These are phyloP conservation scores for Pseudonitzschia delicatissima DNA, from an alignment of 108 stramenopile species.

Conservation along the genomic window DNA sequence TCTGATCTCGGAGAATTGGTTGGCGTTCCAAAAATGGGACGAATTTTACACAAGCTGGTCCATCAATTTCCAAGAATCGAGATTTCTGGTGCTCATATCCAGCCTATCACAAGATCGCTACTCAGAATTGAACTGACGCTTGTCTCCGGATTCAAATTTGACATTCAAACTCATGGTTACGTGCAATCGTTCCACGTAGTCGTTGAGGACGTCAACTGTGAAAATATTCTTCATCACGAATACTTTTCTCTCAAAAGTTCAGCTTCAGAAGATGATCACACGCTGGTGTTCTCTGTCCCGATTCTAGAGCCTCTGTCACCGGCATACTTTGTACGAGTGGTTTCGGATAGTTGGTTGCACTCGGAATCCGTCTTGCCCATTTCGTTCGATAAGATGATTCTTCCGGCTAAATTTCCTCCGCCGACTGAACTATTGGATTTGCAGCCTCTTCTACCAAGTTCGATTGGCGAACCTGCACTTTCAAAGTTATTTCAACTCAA, in stretches of 20 bases:
- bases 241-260: constrained; percentile 78
- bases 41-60: constrained; percentile 93
- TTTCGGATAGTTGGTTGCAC: constrained; percentile 97
- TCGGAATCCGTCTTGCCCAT: constrained; percentile 88
- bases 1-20: constrained; percentile 98
- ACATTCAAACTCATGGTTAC: constrained; percentile 90
- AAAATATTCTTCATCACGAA: constrained; percentile 95
- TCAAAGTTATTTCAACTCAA: constrained; percentile 62
- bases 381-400: constrained; percentile 93
- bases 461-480: constrained; percentile 77
- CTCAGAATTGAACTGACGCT: constrained; percentile 91
- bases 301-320: constrained; percentile 95
- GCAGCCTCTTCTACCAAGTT: constrained; percentile 88
- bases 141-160: constrained; percentile 92
- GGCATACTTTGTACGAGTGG: constrained; percentile 94
- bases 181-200: constrained; percentile 90
- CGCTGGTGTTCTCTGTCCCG: constrained; percentile 90
- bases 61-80: constrained; percentile 96
- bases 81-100: constrained; percentile 86
- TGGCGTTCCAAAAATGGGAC: constrained; percentile 97
- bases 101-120: constrained; percentile 95
- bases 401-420: constrained; percentile 94
- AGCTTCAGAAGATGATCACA: constrained; percentile 84
- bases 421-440: constrained; percentile 96
- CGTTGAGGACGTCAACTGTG: constrained; percentile 97